phyloP scores from a whole-genome alignment of 768 basidiomycete genomes.

The Cystobasidiopsis lactophilus region DNA sequence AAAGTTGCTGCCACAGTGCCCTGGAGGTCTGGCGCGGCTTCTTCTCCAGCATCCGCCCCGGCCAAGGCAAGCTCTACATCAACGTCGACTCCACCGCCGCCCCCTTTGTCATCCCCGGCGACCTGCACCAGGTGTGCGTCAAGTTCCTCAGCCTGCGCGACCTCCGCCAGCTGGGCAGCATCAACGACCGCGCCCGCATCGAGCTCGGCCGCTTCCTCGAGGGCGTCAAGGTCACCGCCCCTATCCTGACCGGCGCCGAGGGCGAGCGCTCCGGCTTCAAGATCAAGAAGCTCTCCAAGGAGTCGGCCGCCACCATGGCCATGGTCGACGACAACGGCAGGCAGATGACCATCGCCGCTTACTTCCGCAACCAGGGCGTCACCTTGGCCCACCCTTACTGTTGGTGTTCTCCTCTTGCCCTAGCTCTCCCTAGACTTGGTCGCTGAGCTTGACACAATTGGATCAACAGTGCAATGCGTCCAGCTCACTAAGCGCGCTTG shows the following conservation, averaged over 20 bases:
- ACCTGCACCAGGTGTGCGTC: slow-evolving; percentile 7
- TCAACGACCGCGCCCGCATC: background rate
- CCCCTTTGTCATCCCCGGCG: slow-evolving; percentile 6
- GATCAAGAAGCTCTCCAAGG: background rate
- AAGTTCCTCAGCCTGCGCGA: slow-evolving; percentile 4
- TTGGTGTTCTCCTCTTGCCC: background rate
- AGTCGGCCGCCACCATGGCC: background rate
- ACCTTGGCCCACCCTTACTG: slow-evolving; percentile 7
- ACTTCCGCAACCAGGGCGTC: slow-evolving; percentile 9
- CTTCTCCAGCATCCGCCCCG: slow-evolving; percentile 8
- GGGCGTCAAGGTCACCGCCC: slow-evolving; percentile 15
- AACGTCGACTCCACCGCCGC: slow-evolving; percentile 9
- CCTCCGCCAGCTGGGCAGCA: background rate
- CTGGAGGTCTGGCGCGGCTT: slow-evolving; percentile 12
- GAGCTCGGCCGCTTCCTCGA: slow-evolving; percentile 39
- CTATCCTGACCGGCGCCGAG: slow-evolving; percentile 1
- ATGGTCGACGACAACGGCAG: slow-evolving; percentile 4
- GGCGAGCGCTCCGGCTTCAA: slow-evolving; percentile 3
- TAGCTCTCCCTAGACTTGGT: background rate
- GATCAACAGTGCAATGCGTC: slow-evolving; percentile 8
- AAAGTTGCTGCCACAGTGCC: background rate
- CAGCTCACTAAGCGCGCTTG: slow-evolving; percentile 10
- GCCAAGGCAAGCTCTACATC: slow-evolving; percentile 1
- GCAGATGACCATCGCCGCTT: slow-evolving; percentile 1
- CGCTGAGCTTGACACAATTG: too few relatives aligned